Percentiles rank a stretch among this genome's conserved stretches.
Evolutionary conservation across 768 basidiomycete species (phyloP).

Genomic region (Roridomyces roridus): DNA sequence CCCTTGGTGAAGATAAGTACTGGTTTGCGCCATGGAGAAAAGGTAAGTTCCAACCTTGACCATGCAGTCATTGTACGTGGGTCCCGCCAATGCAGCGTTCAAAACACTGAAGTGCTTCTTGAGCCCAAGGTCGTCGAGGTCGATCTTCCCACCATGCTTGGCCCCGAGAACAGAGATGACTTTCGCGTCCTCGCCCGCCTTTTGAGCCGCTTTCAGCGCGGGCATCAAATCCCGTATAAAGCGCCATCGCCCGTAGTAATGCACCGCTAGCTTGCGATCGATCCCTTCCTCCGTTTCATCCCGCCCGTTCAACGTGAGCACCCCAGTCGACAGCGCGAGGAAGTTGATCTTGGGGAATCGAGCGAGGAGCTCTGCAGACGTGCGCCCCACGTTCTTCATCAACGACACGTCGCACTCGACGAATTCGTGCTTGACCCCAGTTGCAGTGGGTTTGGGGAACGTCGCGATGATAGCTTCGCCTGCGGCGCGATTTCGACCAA

Average conservation of each 20-base stretch:
- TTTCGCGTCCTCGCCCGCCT: slow-evolving; percentile 54
- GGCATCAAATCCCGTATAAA: slow-evolving; percentile 55
- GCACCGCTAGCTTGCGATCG: slow-evolving; percentile 48
- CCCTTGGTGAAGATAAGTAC: slow-evolving; percentile 27
- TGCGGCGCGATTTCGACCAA: slow-evolving; percentile 56
- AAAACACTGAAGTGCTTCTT: slow-evolving; percentile 49
- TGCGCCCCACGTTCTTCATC: slow-evolving; percentile 54
- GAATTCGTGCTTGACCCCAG: slow-evolving; percentile 46
- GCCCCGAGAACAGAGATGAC: slow-evolving; percentile 51
- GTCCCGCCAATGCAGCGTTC: slow-evolving; percentile 39
- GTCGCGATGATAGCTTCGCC: slow-evolving; percentile 53
- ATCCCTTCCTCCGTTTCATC: slow-evolving; percentile 52
- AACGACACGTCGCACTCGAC: slow-evolving; percentile 58
- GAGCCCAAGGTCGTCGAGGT: slow-evolving; percentile 56
- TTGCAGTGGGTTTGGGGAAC: slow-evolving; percentile 40
- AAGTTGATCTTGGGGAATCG: slow-evolving; percentile 57
- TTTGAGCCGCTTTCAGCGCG: slow-evolving; percentile 47
- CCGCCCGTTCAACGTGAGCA: slow-evolving; percentile 43
- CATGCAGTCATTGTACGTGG: slow-evolving; percentile 61
- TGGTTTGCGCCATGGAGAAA: background rate
- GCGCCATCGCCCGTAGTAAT: slow-evolving; percentile 60
- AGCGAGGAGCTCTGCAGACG: slow-evolving; percentile 33
- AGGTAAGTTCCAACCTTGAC: slow-evolving; percentile 55
- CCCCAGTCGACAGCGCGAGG: slow-evolving; percentile 53
- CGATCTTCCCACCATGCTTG: slow-evolving; percentile 39